Percentiles rank a stretch among this genome's conserved stretches.
phyloP scores from a whole-genome alignment of 176 grass and related monocot genomes.

The Cenchrus fungigraminus region DNA sequence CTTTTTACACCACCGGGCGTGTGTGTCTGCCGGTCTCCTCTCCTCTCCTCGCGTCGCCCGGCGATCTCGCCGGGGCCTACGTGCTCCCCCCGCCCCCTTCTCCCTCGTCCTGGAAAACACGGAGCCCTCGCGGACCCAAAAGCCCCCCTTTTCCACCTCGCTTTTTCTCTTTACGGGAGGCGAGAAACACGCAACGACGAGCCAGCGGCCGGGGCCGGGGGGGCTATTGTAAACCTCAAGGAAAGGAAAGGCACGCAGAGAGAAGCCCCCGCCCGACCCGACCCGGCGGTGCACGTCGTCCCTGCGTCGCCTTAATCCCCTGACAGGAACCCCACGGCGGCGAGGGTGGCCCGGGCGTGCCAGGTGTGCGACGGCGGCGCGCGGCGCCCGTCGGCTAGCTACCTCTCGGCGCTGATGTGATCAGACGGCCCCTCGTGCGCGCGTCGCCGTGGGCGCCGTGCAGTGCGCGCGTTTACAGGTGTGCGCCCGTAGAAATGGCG shows the following conservation, averaged over 20 bases:
- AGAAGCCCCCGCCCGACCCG: too few relatives aligned
- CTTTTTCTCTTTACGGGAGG: neutral
- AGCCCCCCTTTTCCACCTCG: neutral
- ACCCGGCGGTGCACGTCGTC: neutral
- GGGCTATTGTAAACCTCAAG: neutral
- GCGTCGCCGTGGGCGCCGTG: too few relatives aligned
- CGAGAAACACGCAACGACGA: neutral
- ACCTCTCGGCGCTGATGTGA: too few relatives aligned
- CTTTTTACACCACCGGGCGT: neutral
- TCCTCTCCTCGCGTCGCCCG: neutral
- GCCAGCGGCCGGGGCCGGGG: too few relatives aligned
- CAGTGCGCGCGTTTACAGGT: neutral
- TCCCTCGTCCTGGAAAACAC: neutral
- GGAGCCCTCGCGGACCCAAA: neutral
- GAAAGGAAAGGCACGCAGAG: neutral
- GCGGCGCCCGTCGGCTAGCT: neutral
- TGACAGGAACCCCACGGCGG: neutral
- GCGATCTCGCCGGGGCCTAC: neutral
- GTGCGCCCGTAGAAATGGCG: conserved; percentile 6
- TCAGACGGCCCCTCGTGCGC: neutral
- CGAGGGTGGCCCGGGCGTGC: neutral
- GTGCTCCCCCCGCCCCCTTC: neutral
- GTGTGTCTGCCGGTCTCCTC: neutral
- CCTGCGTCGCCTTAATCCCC: neutral
- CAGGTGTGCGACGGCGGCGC: conserved; percentile 12